These are phyloP conservation scores for Paramecium primaurelia DNA, from an alignment of 73 alveolate genomes.

Conservation along the genomic window DNA sequence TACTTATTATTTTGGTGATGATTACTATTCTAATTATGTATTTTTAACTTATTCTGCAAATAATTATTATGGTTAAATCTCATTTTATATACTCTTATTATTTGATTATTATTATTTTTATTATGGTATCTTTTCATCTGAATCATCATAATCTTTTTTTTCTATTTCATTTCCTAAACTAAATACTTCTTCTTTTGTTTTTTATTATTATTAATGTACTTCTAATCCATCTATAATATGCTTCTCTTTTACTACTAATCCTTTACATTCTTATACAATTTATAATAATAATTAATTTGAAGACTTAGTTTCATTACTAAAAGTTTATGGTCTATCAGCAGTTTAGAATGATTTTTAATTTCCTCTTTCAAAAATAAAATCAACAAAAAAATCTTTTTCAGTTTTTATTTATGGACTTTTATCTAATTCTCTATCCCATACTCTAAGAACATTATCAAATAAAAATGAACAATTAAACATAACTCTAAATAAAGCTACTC, in stretches of 20 bases:
- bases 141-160: not conserved
- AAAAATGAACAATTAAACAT: constrained; percentile 24
- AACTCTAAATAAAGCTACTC: constrained; percentile 39
- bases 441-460: constrained; percentile 30
- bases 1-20: not conserved
- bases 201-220: not conserved
- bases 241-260: not conserved
- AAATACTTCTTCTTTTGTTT: not conserved
- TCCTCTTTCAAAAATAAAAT: constrained; percentile 47
- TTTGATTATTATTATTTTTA: not conserved
- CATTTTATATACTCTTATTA: not conserved
- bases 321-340: not conserved
- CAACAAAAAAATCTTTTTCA: constrained; percentile 28
- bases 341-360: constrained; percentile 20
- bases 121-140: not conserved
- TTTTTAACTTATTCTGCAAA: not conserved
- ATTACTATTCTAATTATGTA: not conserved
- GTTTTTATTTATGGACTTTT: constrained; percentile 15
- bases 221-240: not conserved
- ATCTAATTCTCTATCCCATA: constrained; percentile 35
- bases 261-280: constrained; percentile 27
- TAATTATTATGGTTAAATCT: not conserved
- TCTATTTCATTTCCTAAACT: constrained; percentile 1
- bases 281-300: constrained; percentile 1
- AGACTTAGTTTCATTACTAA: not conserved